Conservation (phyloP, 2,329 filamentous ascomycete species). For the Davidsoniella eucalypti region DNA sequence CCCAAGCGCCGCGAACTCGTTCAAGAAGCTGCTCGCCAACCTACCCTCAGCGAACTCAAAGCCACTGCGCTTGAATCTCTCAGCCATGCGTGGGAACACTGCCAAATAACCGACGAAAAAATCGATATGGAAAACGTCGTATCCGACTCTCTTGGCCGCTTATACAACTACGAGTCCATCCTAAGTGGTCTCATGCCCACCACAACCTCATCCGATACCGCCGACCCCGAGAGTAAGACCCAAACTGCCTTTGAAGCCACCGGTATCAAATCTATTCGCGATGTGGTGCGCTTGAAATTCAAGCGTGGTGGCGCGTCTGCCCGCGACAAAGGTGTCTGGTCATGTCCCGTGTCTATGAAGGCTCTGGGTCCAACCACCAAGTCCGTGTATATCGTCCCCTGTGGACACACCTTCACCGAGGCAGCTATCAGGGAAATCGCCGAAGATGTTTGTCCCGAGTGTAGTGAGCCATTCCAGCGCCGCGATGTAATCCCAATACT, state of each 20-base stretch:
- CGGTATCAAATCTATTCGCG: constrained; percentile 64
- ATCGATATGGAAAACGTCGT: constrained; percentile 58
- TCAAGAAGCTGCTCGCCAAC: constrained; percentile 72
- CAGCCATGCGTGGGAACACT: constrained; percentile 71
- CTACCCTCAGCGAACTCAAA: constrained; percentile 74
- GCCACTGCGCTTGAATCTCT: constrained; percentile 74
- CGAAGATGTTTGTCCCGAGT: constrained; percentile 50
- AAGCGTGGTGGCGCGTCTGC: constrained; percentile 27
- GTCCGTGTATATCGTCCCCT: constrained; percentile 81
- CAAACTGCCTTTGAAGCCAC: constrained; percentile 27
- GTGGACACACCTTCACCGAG: constrained; percentile 86
- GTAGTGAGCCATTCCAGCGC: constrained; percentile 53
- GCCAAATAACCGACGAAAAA: constrained; percentile 66
- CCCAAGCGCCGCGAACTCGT: constrained; percentile 92
- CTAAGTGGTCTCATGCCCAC: constrained; percentile 42
- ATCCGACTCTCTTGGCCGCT: constrained; percentile 64
- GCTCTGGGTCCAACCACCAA: constrained; percentile 64
- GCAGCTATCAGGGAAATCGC: constrained; percentile 67
- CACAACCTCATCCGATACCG: constrained; percentile 28
- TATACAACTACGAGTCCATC: constrained; percentile 92
- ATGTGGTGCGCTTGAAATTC: constrained; percentile 77
- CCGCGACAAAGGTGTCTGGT: constrained; percentile 34
- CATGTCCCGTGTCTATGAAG: constrained; percentile 79
- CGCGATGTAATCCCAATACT: constrained; percentile 75
- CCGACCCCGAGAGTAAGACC: constrained; percentile 27